Evolutionary conservation across 2,329 filamentous ascomycete species (phyloP).

Genomic region (Diaporthe longicolla): DNA sequence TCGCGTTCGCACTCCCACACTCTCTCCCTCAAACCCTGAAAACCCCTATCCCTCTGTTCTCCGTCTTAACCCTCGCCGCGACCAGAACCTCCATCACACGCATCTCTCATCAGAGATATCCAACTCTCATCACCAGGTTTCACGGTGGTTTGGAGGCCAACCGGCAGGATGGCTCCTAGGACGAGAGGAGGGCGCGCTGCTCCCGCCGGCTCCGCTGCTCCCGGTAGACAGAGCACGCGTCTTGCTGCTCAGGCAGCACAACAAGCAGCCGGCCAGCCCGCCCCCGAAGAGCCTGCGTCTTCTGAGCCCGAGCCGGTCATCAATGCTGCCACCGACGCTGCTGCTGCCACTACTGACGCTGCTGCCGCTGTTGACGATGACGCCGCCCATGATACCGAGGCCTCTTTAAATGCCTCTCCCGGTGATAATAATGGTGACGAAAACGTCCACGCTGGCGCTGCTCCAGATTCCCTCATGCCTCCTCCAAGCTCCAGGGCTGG

Average conservation of each 20-base stretch:
- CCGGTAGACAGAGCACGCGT: conserved; percentile 41
- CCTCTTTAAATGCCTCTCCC: conserved; percentile 44
- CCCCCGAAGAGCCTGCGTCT: conserved; percentile 20
- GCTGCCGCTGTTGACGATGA: not conserved
- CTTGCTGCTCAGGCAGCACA: conserved; percentile 38
- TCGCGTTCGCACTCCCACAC: conserved; percentile 7
- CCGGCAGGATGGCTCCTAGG: conserved; percentile 38
- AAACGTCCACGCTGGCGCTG: not conserved
- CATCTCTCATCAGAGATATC: conserved; percentile 23
- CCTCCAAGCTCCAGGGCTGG: conserved; percentile 20
- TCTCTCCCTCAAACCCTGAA: conserved; percentile 27
- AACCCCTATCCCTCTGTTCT: conserved; percentile 27
- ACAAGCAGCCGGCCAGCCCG: conserved; percentile 37
- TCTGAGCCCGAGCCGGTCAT: conserved; percentile 11
- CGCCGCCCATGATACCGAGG: conserved; percentile 20
- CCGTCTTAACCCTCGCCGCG: conserved; percentile 23
- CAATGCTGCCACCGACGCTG: conserved; percentile 34
- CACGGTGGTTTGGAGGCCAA: not conserved
- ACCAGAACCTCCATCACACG: conserved; percentile 4
- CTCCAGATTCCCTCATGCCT: conserved; percentile 21
- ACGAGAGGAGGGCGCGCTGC: conserved; percentile 34
- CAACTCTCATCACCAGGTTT: conserved; percentile 3
- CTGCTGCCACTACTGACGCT: conserved; percentile 12
- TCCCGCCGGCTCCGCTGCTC: conserved; percentile 24
- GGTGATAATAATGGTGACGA: conserved; percentile 30